Base-by-base conservation (phyloP, 1,139 yeast species). In the Meyerozyma guilliermondii region DNA sequence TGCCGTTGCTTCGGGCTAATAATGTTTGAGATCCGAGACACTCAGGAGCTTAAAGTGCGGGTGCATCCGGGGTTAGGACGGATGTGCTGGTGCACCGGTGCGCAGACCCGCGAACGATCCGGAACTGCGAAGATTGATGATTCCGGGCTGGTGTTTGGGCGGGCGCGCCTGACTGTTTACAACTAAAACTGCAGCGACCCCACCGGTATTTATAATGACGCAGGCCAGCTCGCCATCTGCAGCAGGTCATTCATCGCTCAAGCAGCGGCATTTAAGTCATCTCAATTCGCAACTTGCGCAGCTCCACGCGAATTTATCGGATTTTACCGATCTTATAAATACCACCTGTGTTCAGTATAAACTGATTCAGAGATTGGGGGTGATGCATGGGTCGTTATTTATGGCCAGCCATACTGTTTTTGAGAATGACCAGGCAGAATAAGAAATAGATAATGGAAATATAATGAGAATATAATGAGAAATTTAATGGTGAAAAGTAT, bases 391-490 rank as follows among this genome's bases (percentile, higher is more conserved):
- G 1, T 68, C 81, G 18, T 61, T 81, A 49, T 77, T 81, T 52
- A 79, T 80, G 83, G 83, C 84, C 4, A 73, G 81, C 51, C 81
- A 79, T 51, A 69, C 72, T 35, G 81, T 78, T n/a, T 78, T 79
- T 56, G 85, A 78, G 46, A 72, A 71, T 45, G 82, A 77, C 49
- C 10, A 53, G 28, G 36, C 36, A n/a, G 33, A 29, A n/a, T 29
- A 14, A 28, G 33, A 11, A 10, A 9, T 7, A 23, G 27, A 7
- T 7, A 23, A 9, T 7, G 27, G 9, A 23, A 23, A 7, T 7
- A 23, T 7, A 23, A 23, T 9, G 9, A 23, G 27, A 7, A 23
- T 7, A 23, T 7, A 23, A 26, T 11, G 28, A 4, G 28, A 26
- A 11, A 26, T 5, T 5, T 26, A 11, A 26, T 26, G n/a, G 28